phyloP scores from a whole-genome alignment of 805 yeast genomes.

The Debaryomyces prosopidis region DNA sequence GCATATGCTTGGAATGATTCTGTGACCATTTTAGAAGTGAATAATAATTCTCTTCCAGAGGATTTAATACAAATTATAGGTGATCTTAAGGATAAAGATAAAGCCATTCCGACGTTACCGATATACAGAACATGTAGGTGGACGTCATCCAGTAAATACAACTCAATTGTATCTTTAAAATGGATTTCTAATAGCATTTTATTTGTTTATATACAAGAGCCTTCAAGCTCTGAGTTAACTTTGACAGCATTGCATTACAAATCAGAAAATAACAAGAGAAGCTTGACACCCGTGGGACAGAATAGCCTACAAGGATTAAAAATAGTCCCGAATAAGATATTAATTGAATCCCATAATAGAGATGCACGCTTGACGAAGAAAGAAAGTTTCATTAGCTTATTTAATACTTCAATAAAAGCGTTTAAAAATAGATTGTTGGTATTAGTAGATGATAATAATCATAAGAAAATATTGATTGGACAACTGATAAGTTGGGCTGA shows the following conservation, averaged over 20 bases:
- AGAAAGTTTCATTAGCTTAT: slow-evolving; percentile 1
- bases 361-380: slow-evolving; percentile 1
- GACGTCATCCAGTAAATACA: slow-evolving; percentile 26
- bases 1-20: slow-evolving; percentile 72
- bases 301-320: slow-evolving; percentile 1
- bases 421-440: slow-evolving; percentile 24
- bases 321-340: not conserved
- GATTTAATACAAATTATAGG: slow-evolving; percentile 25
- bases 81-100: slow-evolving; percentile 39
- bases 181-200: slow-evolving; percentile 48
- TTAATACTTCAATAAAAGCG: slow-evolving; percentile 18
- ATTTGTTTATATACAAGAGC: slow-evolving; percentile 17
- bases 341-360: not conserved
- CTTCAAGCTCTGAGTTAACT: not conserved
- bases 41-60: slow-evolving; percentile 32
- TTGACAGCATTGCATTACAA: slow-evolving; percentile 6
- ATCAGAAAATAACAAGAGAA: not conserved
- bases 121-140: slow-evolving; percentile 24
- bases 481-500: slow-evolving; percentile 72
- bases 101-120: slow-evolving; percentile 28
- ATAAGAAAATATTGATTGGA: slow-evolving; percentile 57
- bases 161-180: slow-evolving; percentile 46
- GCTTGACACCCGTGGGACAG: slow-evolving; percentile 4
- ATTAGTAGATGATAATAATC: slow-evolving; percentile 22
- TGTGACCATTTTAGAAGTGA: slow-evolving; percentile 55